Evolutionary conservation across 2,329 filamentous ascomycete species (phyloP), one percentile per base, ranked within the genome.

Genomic region (Coleophoma crateriformis): DNA sequence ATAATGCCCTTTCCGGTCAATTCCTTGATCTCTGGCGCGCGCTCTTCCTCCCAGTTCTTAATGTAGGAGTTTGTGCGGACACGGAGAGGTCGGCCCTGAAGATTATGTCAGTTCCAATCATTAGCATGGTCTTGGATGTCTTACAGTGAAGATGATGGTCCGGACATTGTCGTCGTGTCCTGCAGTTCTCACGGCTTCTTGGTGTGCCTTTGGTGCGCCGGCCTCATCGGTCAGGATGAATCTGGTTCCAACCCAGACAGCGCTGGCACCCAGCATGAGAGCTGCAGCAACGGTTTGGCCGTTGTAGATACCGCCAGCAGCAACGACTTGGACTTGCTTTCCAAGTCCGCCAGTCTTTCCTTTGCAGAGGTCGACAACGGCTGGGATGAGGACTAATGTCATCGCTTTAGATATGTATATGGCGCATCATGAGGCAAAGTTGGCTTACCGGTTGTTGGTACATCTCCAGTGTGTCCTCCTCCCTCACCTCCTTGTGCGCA

Each of bases 401-500:
- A 27, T 22, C 46, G 7, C n/a, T 15, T 45, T 33, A 46, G 27
- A 5, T 32, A 45, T 17, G 15, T 7, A 3, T 4, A 27, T 10
- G 7, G 27, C 6, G 27, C 6, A 27, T 20, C 38, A 19, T 17
- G 15, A 2, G 17, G n/a, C 20, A 20, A 15, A 41, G 38, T 17
- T 15, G 5, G 39, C 41, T 32, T 33, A 32, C 41, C 27, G 8
- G 60, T 84, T 48, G 92, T 97, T 57, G 94, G 90, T 37, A 96
- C 87, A 69, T 96, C 88, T 64, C 94, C 94, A 13, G 90, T 96
- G 78, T 96, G 91, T 59, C 94, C 94, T 68, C 94, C 94, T 57
- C 94, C 94, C 76, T 99, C 94, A 62, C 94, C 92, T 67, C 94
- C 94, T 76, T 99, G 94, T 47, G 94, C 94, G 76, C 92, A 97